Conservation (phyloP, 202 grass and related monocot genomes). For the Bolboschoenoplectus hybrid region DNA sequence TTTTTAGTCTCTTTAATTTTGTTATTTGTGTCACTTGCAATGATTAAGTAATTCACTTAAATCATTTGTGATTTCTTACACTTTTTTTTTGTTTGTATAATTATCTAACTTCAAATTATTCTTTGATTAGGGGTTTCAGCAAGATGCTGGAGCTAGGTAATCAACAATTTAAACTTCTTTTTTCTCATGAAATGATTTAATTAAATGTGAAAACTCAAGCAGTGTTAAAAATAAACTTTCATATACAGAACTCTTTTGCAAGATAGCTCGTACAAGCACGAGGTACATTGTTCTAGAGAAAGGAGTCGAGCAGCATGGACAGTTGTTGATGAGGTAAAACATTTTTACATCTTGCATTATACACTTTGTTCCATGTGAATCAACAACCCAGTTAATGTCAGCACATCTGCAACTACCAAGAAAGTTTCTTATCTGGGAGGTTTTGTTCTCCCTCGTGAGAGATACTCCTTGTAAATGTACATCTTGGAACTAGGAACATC, state of each 20-base stretch:
- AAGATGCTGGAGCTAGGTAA: constrained; percentile 67
- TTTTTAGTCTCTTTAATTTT: constrained; percentile 24
- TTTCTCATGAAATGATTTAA: neutral
- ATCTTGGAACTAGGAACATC: neutral
- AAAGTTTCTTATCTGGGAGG: constrained; percentile 10
- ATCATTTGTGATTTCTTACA: constrained; percentile 31
- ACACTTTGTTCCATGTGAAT: neutral
- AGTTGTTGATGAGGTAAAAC: constrained; percentile 76
- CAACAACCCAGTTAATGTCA: neutral
- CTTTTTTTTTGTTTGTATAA: constrained; percentile 19
- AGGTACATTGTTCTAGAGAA: constrained; percentile 93
- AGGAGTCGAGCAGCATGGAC: constrained; percentile 86
- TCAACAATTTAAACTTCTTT: constrained; percentile 2
- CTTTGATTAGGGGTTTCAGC: constrained; percentile 63
- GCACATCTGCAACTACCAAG: neutral
- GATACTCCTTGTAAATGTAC: neutral
- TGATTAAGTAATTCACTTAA: constrained; percentile 25
- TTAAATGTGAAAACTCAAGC: neutral
- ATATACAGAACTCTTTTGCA: constrained; percentile 63
- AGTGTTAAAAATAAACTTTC: neutral
- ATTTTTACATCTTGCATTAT: constrained; percentile 33
- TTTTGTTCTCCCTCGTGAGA: neutral
- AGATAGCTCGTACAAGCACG: constrained; percentile 57
- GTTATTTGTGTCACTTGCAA: constrained; percentile 1
- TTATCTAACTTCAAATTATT: constrained; percentile 49